These are phyloP conservation scores for Candida bentonensis DNA, from an alignment of 805 yeast species.

Conservation along the genomic window DNA sequence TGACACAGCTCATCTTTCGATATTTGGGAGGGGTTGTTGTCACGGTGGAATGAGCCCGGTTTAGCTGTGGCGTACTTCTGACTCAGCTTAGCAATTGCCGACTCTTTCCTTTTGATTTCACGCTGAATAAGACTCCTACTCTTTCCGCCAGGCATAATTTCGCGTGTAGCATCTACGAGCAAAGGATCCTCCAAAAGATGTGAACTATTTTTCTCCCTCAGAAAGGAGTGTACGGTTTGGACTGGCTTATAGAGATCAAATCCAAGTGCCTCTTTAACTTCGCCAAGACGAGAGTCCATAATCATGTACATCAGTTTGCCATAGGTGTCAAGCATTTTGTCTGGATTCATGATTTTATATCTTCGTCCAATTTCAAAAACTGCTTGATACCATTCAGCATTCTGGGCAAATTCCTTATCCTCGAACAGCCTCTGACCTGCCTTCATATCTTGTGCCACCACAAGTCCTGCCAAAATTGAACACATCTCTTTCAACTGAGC, in stretches of 20 bases:
- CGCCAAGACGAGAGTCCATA: slow-evolving; percentile 70
- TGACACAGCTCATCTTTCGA: slow-evolving; percentile 54
- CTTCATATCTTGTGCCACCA: slow-evolving; percentile 64
- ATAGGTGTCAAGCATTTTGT: slow-evolving; percentile 61
- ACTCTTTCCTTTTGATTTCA: slow-evolving; percentile 52
- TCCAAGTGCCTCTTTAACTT: slow-evolving; percentile 55
- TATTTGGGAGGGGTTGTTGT: slow-evolving; percentile 17
- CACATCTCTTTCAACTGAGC: slow-evolving; percentile 64
- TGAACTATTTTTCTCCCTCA: slow-evolving; percentile 27
- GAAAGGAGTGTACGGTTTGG: slow-evolving; percentile 39
- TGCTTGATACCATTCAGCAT: slow-evolving; percentile 57
- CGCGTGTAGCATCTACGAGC: slow-evolving; percentile 51
- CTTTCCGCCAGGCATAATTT: slow-evolving; percentile 46
- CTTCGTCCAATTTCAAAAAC: slow-evolving; percentile 70
- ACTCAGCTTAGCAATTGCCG: slow-evolving; percentile 50
- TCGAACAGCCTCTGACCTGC: slow-evolving; percentile 45
- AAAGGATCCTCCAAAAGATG: slow-evolving; percentile 43
- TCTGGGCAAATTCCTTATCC: slow-evolving; percentile 52
- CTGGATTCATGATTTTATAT: slow-evolving; percentile 76
- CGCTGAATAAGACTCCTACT: slow-evolving; percentile 38
- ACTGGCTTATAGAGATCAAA: slow-evolving; percentile 65
- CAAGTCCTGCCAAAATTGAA: slow-evolving; percentile 63
- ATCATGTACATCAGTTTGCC: slow-evolving; percentile 75
- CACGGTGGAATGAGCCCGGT: background rate
- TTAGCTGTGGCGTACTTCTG: slow-evolving; percentile 24